Evolutionary conservation across 1,284 basidiomycete species (phyloP).

Genomic region (Puccinia polysora): DNA sequence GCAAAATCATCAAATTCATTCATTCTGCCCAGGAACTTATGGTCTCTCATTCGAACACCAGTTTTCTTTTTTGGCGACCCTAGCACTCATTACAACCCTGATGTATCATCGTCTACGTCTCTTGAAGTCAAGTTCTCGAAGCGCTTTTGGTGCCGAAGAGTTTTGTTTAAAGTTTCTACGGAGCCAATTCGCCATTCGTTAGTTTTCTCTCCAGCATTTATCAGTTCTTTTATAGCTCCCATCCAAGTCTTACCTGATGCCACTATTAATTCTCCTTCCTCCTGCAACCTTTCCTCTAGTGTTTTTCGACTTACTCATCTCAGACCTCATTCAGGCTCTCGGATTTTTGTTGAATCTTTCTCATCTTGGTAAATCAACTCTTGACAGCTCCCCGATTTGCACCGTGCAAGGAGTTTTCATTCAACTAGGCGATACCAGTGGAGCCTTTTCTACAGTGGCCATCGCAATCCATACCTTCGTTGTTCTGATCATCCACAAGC

Average conservation of each 20-base stretch:
- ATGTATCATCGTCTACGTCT: slow-evolving; percentile 26
- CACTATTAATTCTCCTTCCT: background rate
- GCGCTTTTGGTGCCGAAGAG: slow-evolving; percentile 23
- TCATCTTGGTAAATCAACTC: slow-evolving; percentile 3
- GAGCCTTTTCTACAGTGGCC: slow-evolving; percentile 28
- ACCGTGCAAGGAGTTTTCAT: slow-evolving; percentile 39
- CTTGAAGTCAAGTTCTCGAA: slow-evolving; percentile 13
- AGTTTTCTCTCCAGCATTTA: background rate
- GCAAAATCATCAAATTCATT: background rate
- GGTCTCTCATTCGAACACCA: background rate
- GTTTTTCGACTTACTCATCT: slow-evolving; percentile 29
- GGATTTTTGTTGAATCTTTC: slow-evolving; percentile 39
- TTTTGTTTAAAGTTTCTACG: slow-evolving; percentile 40
- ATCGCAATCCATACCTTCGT: slow-evolving; percentile 41
- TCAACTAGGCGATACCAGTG: slow-evolving; percentile 37
- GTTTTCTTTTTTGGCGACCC: slow-evolving; percentile 36
- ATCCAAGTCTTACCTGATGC: background rate
- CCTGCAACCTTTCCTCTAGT: background rate
- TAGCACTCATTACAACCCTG: slow-evolving; percentile 15
- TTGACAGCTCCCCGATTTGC: slow-evolving; percentile 25
- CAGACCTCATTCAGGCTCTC: slow-evolving; percentile 33
- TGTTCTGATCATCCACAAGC: slow-evolving; percentile 30
- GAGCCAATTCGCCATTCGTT: slow-evolving; percentile 40
- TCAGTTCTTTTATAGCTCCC: background rate
- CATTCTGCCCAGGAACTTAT: background rate